A percentile compares a stretch with the other conserved stretches of the same genome.
Conservation (phyloP, 768 basidiomycete genomes). For the Hygrocybe punicea region DNA sequence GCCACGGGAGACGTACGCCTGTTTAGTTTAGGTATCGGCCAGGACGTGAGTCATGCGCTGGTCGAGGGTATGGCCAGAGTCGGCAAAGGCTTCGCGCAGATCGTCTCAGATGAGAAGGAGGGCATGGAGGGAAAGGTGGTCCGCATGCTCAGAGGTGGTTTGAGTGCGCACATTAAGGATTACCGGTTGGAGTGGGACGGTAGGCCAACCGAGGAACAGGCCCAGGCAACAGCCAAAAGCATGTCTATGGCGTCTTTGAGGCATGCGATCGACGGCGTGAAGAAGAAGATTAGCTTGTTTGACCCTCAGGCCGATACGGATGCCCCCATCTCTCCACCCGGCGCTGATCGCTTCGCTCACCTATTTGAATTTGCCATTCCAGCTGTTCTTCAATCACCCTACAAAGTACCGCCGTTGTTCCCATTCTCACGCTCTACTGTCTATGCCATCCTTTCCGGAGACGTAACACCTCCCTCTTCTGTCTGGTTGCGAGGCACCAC, state of each 20-base stretch:
- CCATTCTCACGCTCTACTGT: background rate
- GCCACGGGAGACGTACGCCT: background rate
- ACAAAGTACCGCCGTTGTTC: background rate
- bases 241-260: background rate
- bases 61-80: background rate
- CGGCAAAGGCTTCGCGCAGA: background rate
- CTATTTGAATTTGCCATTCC: background rate
- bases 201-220: background rate
- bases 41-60: background rate
- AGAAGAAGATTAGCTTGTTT: background rate
- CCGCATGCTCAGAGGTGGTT: background rate
- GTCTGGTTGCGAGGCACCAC: background rate
- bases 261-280: background rate
- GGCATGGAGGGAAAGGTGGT: background rate
- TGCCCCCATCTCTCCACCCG: background rate
- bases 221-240: background rate
- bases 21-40: background rate
- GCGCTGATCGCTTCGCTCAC: background rate
- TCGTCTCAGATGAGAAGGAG: background rate
- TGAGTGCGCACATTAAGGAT: background rate
- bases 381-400: background rate
- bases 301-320: background rate
- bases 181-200: background rate
- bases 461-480: background rate
- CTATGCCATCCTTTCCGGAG: background rate